phyloP scores from a whole-genome alignment of 129 eudicot genomes.

The Tagetes erecta region DNA sequence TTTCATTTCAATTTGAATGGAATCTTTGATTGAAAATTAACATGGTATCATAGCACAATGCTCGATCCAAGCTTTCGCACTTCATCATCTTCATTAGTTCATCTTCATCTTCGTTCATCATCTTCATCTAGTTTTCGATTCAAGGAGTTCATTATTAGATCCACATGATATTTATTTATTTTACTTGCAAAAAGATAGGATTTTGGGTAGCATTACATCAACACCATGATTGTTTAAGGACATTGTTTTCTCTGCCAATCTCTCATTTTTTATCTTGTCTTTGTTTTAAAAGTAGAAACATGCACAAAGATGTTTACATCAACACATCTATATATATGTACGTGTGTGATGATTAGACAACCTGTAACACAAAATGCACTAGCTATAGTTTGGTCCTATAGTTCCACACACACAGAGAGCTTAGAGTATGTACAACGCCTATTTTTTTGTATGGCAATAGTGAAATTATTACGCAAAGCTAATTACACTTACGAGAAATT shows the following conservation, averaged over 20 bases:
- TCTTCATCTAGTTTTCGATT: no score
- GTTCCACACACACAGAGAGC: no score
- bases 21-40: no score
- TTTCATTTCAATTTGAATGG: no score
- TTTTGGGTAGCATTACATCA: background rate
- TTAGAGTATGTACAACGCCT: no score
- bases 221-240: conserved; percentile 23
- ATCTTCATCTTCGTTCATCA: no score
- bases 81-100: no score
- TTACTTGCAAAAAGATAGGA: background rate
- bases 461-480: no score
- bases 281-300: conserved; percentile 10
- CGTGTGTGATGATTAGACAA: background rate
- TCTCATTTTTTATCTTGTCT: conserved; percentile 11
- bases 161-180: background rate
- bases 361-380: background rate
- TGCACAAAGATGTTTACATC: background rate
- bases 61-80: no score
- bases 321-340: background rate
- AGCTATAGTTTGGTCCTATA: background rate
- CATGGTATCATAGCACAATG: no score
- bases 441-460: no score
- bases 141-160: background rate
- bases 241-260: conserved; percentile 10
- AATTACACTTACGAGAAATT: no score